These are phyloP conservation scores for Ceriops decandra DNA, from an alignment of 345 rosid species.

Conservation along the genomic window DNA sequence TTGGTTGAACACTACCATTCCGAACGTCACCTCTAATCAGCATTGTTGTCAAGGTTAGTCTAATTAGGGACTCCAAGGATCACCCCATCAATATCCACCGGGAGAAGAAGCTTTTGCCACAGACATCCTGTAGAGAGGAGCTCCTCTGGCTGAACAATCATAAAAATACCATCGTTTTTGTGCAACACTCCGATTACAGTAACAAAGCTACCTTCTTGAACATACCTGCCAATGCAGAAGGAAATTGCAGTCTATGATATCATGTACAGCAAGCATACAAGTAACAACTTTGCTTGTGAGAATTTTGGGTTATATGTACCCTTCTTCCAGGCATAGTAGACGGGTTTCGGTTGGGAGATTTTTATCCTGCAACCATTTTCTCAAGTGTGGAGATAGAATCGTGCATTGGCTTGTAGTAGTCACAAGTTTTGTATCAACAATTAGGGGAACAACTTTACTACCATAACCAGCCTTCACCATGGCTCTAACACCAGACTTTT, in stretches of 20 bases:
- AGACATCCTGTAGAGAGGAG: slow-evolving; percentile 44
- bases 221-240: slow-evolving; percentile 32
- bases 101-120: slow-evolving; percentile 46
- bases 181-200: slow-evolving; percentile 43
- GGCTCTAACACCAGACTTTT: slow-evolving; percentile 43
- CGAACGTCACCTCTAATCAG: slow-evolving; percentile 3
- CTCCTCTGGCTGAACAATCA: slow-evolving; percentile 44
- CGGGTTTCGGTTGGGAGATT: slow-evolving; percentile 45
- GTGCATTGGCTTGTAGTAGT: slow-evolving; percentile 33
- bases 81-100: slow-evolving; percentile 45
- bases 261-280: neutral
- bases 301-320: slow-evolving; percentile 21
- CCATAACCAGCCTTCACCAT: slow-evolving; percentile 46
- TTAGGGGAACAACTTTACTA: slow-evolving; percentile 46
- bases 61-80: slow-evolving; percentile 26
- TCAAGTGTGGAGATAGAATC: slow-evolving; percentile 36
- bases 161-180: slow-evolving; percentile 28
- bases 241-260: slow-evolving; percentile 15
- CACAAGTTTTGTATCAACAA: slow-evolving; percentile 47
- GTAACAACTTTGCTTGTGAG: neutral
- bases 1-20: slow-evolving; percentile 19
- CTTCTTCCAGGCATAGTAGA: slow-evolving; percentile 45
- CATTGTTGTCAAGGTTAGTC: neutral
- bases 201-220: slow-evolving; percentile 48
- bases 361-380: slow-evolving; percentile 47